Percentiles rank a stretch among this genome's conserved stretches.
Evolutionary conservation across 352 stramenopile species (phyloP).

Genomic region (Globisporangium orthogonon): DNA sequence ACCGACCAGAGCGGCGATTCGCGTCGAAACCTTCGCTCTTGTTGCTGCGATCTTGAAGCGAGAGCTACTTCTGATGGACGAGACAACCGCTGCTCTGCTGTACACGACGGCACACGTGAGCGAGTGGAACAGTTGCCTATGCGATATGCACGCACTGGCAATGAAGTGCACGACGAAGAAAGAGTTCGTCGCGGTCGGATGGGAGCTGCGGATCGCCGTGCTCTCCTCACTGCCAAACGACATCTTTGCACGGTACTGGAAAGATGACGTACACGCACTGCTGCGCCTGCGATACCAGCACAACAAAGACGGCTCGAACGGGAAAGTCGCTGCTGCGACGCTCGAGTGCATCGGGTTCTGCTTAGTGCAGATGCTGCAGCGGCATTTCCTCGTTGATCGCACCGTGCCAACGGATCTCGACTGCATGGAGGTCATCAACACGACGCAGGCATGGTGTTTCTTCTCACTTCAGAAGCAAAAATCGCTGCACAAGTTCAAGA

Average conservation of each 20-base stretch:
- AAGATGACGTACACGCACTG: conserved; percentile 49
- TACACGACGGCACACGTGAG: conserved; percentile 22
- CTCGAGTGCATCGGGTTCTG: conserved; percentile 21
- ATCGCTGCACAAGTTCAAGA: conserved; percentile 26
- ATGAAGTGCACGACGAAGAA: conserved; percentile 46
- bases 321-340: conserved; percentile 11
- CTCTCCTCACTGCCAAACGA: conserved; percentile 45
- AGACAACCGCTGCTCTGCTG: conserved; percentile 10
- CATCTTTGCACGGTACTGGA: conserved; percentile 70
- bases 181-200: conserved; percentile 29
- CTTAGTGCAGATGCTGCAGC: conserved; percentile 36
- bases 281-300: conserved; percentile 56
- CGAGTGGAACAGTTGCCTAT: conserved; percentile 61
- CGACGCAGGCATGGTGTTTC: conserved; percentile 70
- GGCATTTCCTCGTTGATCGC: conserved; percentile 34
- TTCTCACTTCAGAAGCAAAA: conserved; percentile 46
- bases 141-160: conserved; percentile 44
- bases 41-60: conserved; percentile 31
- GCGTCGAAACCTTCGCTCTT: conserved; percentile 30
- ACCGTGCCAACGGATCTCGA: conserved; percentile 40
- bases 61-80: conserved; percentile 28
- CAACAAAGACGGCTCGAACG: conserved; percentile 45
- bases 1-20: conserved; percentile 35
- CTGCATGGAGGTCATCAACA: conserved; percentile 83
- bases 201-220: conserved; percentile 43